Base-by-base conservation (phyloP, 306 rosid species). In the Boehmeria nivea region DNA sequence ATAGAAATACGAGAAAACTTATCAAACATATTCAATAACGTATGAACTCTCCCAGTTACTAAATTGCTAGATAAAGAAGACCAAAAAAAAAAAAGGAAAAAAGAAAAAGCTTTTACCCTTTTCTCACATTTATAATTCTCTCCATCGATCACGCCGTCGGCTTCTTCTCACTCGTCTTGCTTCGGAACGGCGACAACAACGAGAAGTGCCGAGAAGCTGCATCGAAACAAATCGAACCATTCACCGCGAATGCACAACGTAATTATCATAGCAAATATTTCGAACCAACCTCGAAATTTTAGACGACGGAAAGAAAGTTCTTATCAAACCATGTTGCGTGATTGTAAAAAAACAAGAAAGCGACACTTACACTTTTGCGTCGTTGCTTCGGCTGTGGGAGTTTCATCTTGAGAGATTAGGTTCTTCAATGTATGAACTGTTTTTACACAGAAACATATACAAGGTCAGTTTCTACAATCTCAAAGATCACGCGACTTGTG, bases 181-280 rank as follows among this genome's bases (percentile, higher is more conserved):
- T 80, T 54, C 96, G 77, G 74, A 93, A 93, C n/a, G 99, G 96
- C 4, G 96, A 85, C 58, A 93, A 68, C 72, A 93, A 70, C 54
- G 95, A 93, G 81, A 87, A 93, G 24, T 95, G 69, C 27, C 95
- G 95, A 24, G 96, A 83, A 48, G 86, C 99, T 93, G 88, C 16
- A 53, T 42, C 62, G 74, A 72, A 21, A 75, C 57, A 20, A 53
- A 60, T 13, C 24, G 58, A 36, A 48, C 46, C 47, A 11, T 40
- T 12, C 15, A n/a, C 38, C 5, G 11, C 38, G 7, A 33, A 33
- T 5, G 11, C 5, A 33, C 11, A 33, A 33, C 5, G 5, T 4
- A 33, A 33, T 33, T 4, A 33, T 33, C 5, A 33, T 11, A 33
- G 38, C 38, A 11, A 33, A 3, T 9, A 36, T 17, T n/a, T n/a